A percentile compares a stretch with the other conserved stretches of the same genome.
Evolutionary conservation across 163 green algal genomes (phyloP).

Genomic region (Scenedesmus sp.): DNA sequence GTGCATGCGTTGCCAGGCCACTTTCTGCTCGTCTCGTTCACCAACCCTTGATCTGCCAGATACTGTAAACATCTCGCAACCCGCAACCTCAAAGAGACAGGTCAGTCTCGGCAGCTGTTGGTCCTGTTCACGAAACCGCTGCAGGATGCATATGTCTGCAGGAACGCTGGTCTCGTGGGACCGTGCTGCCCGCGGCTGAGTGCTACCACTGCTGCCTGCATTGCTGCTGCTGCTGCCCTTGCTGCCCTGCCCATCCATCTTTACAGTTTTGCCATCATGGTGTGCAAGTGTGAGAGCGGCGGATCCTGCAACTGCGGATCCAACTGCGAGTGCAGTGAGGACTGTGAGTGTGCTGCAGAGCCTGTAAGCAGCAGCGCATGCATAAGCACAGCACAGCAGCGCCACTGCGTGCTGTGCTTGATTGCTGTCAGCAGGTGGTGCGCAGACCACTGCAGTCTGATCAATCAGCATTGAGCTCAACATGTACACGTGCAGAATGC

Average conservation of each 20-base stretch:
- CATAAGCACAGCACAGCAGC: not conserved
- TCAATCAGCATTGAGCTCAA: too few species aligned
- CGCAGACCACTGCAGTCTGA: too few species aligned
- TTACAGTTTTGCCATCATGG: not conserved
- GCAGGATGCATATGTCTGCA: not conserved
- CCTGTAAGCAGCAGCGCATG: not conserved
- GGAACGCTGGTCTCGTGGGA: not conserved
- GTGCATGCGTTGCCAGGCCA: too few species aligned
- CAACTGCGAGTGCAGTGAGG: conserved; percentile 39
- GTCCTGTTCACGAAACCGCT: not conserved
- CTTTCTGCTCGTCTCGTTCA: too few species aligned
- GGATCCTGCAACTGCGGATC: conserved; percentile 23
- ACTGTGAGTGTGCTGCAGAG: not conserved
- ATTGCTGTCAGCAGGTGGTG: too few species aligned
- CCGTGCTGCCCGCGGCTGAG: too few species aligned
- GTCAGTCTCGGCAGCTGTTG: not conserved
- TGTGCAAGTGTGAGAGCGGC: conserved; percentile 18
- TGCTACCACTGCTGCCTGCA: not conserved
- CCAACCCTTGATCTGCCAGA: too few species aligned
- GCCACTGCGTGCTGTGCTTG: not conserved
- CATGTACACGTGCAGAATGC: too few species aligned
- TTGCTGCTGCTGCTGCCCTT: not conserved
- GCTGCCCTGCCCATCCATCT: not conserved
- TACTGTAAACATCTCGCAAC: too few species aligned
- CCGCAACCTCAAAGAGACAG: not conserved